Conservation (phyloP, 1,284 basidiomycete genomes). For the Xerocomus alliaceus region DNA sequence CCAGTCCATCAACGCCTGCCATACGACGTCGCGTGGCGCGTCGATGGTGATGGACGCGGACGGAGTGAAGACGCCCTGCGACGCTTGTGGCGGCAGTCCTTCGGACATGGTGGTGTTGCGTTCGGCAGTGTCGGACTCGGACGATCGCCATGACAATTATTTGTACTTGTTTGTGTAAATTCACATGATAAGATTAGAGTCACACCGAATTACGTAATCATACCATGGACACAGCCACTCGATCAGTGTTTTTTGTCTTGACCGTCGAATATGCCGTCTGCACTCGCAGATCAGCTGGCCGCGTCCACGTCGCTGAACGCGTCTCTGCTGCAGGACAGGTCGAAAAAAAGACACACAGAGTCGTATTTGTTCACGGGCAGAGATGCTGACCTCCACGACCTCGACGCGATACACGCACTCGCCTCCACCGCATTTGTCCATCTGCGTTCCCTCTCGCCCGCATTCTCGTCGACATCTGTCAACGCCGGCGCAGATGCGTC, state of each 20-base stretch:
- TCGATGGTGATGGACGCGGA: slow-evolving; percentile 40
- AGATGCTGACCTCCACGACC: slow-evolving; percentile 83
- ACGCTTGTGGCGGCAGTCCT: slow-evolving; percentile 32
- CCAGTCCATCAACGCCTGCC: slow-evolving; percentile 46
- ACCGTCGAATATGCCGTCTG: slow-evolving; percentile 56
- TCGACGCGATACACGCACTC: slow-evolving; percentile 87
- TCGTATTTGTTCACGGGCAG: slow-evolving; percentile 88
- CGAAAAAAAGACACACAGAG: slow-evolving; percentile 61
- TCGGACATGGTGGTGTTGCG: slow-evolving; percentile 13
- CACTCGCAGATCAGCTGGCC: slow-evolving; percentile 85
- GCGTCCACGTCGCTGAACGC: slow-evolving; percentile 84
- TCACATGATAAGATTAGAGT: not conserved
- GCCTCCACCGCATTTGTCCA: slow-evolving; percentile 85
- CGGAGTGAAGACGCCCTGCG: slow-evolving; percentile 34
- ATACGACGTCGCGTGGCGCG: slow-evolving; percentile 43
- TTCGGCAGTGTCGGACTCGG: not conserved
- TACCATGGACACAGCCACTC: not conserved
- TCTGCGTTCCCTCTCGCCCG: slow-evolving; percentile 68
- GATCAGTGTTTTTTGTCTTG: not conserved
- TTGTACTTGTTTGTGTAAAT: not conserved
- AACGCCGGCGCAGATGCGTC: slow-evolving; percentile 22
- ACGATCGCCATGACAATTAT: too few species aligned
- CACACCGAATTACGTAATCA: slow-evolving; percentile 9
- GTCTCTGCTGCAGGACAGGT: slow-evolving; percentile 73
- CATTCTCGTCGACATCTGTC: slow-evolving; percentile 45